Evolutionary conservation across 352 stramenopile genomes (phyloP).

Genomic region (Pythium coloratum): DNA sequence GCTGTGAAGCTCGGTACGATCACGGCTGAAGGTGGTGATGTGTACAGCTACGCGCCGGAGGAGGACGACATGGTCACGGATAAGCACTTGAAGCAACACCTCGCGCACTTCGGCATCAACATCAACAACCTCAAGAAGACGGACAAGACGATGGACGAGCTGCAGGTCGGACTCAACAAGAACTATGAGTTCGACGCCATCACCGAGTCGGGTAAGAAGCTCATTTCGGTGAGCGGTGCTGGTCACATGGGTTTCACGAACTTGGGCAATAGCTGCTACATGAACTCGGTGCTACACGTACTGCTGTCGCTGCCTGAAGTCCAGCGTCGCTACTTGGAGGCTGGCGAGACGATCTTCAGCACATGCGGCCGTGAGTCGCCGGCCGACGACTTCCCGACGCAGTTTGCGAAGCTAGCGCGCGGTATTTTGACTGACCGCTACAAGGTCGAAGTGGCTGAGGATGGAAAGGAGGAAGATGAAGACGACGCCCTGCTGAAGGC

Average conservation of each 20-base stretch:
- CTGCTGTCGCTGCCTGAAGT: constrained; percentile 85
- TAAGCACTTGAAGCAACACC: constrained; percentile 92
- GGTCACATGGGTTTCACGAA: constrained; percentile 97
- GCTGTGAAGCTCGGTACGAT: constrained; percentile 99
- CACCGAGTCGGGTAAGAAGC: constrained; percentile 94
- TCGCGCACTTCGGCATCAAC: constrained; percentile 96
- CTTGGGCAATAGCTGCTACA: constrained; percentile 99
- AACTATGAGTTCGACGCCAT: constrained; percentile 98
- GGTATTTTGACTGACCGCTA: constrained; percentile 90
- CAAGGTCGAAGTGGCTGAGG: constrained; percentile 31
- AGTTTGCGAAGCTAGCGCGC: constrained; percentile 92
- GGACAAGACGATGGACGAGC: constrained; percentile 98
- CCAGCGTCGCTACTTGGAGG: constrained; percentile 68
- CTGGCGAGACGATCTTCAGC: constrained; percentile 55
- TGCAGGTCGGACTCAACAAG: constrained; percentile 97
- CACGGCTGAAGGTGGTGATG: constrained; percentile 94
- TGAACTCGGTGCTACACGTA: constrained; percentile 97
- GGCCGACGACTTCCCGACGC: constrained; percentile 79
- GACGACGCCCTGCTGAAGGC: constrained; percentile 30
- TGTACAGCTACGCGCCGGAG: constrained; percentile 97
- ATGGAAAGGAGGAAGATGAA: constrained; percentile 9
- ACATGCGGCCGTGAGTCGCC: constrained; percentile 30
- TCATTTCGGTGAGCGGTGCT: constrained; percentile 89
- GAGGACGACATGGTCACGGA: constrained; percentile 98
- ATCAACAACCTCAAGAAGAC: constrained; percentile 95